A percentile compares a stretch with the other conserved stretches of the same genome.
Conservation (phyloP, 495 filamentous ascomycete species). For the Aspergillus asperescens region DNA sequence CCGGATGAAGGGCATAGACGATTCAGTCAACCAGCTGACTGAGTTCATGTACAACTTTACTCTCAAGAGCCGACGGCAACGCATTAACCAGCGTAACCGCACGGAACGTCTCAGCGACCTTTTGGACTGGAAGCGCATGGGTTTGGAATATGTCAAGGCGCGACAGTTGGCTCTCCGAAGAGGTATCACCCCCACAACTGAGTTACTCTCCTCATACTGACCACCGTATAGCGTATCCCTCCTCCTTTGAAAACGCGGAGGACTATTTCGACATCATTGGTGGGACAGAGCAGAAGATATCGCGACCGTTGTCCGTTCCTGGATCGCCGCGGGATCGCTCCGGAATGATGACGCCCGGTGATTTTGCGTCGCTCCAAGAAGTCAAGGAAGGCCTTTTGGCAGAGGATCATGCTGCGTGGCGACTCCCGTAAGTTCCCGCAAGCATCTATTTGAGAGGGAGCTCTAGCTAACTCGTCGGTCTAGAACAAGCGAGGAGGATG, state of each 20-base stretch:
- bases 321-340: slow-evolving; percentile 85
- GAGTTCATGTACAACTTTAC: slow-evolving; percentile 94
- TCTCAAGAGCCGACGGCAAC: slow-evolving; percentile 87
- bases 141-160: slow-evolving; percentile 97
- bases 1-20: slow-evolving; percentile 90
- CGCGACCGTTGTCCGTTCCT: slow-evolving; percentile 85
- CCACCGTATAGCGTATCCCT: slow-evolving; percentile 67
- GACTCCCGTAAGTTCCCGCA: slow-evolving; percentile 75
- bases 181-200: slow-evolving; percentile 36
- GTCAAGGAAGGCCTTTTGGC: slow-evolving; percentile 88
- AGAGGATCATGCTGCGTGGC: slow-evolving; percentile 97
- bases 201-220: neutral
- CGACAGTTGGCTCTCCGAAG: slow-evolving; percentile 85
- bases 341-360: slow-evolving; percentile 98
- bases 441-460: neutral
- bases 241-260: slow-evolving; percentile 68
- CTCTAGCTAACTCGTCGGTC: slow-evolving; percentile 2
- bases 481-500: slow-evolving; percentile 79
- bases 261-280: slow-evolving; percentile 82
- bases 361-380: slow-evolving; percentile 95
- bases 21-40: slow-evolving; percentile 91
- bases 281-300: slow-evolving; percentile 85
- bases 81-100: slow-evolving; percentile 98
- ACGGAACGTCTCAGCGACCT: slow-evolving; percentile 93
- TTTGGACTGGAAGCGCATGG: slow-evolving; percentile 98